Conservation (phyloP, 306 rosid species). For the Phaseolus lunatus region DNA sequence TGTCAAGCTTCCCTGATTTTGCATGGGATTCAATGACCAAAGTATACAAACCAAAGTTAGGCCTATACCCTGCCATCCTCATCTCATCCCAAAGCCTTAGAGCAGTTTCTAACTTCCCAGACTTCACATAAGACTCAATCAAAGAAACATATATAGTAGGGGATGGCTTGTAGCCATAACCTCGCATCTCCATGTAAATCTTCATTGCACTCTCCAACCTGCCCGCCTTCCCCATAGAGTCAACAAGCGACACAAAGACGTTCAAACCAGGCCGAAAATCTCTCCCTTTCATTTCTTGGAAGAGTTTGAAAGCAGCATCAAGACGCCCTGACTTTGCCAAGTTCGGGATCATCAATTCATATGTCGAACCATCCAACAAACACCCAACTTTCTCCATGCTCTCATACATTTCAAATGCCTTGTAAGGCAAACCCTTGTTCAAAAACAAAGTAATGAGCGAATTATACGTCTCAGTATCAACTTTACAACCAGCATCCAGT, state of each 20-base stretch:
- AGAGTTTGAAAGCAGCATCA: conserved; percentile 89
- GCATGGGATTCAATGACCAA: conserved; percentile 89
- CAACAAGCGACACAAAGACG: conserved; percentile 78
- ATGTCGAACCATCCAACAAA: conserved; percentile 76
- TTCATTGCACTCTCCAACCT: conserved; percentile 85
- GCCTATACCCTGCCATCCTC: conserved; percentile 87
- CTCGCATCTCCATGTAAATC: conserved; percentile 89
- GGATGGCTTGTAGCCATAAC: conserved; percentile 75
- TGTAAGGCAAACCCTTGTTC: conserved; percentile 90
- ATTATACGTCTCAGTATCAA: conserved; percentile 81
- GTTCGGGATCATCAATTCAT: conserved; percentile 91
- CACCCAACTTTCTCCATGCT: conserved; percentile 75
- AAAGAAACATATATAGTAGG: conserved; percentile 74
- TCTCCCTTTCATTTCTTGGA: conserved; percentile 82
- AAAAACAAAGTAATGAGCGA: conserved; percentile 80
- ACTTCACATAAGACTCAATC: conserved; percentile 88
- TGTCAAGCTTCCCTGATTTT: conserved; percentile 90
- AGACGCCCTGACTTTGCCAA: conserved; percentile 94
- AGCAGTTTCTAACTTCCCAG: conserved; percentile 92
- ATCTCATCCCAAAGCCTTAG: conserved; percentile 93
- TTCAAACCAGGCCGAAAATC: conserved; percentile 68
- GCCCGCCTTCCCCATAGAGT: conserved; percentile 97
- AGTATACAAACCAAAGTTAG: conserved; percentile 94
- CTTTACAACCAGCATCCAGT: conserved; percentile 65
- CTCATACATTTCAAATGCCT: conserved; percentile 93